Percentiles rank a stretch among this genome's conserved stretches.
These are phyloP conservation scores for Xylaria sp. DNA, from an alignment of 2,329 filamentous ascomycete genomes.

Conservation along the genomic window DNA sequence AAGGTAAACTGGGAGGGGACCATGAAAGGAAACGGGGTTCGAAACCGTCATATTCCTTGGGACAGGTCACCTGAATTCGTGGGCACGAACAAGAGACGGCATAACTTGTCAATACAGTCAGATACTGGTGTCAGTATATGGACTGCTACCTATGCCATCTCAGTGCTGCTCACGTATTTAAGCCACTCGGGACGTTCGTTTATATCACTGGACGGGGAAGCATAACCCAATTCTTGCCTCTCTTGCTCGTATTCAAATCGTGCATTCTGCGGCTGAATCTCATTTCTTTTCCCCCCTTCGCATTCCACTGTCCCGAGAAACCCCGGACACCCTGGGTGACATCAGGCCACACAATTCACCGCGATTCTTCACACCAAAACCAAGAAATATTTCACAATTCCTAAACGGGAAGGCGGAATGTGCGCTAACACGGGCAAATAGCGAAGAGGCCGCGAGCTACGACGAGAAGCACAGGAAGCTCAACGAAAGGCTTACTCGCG, in stretches of 20 bases:
- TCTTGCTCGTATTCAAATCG: neutral
- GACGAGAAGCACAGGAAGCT: conserved; percentile 66
- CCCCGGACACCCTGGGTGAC: neutral
- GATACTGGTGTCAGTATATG: neutral
- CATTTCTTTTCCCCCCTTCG: no score
- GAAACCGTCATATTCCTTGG: neutral
- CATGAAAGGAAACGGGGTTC: neutral
- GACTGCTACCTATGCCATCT: neutral
- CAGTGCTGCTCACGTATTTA: neutral
- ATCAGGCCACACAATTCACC: neutral
- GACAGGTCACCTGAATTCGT: neutral
- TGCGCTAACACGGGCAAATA: conserved; percentile 44
- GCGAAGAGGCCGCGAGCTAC: conserved; percentile 64
- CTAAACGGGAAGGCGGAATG: no score
- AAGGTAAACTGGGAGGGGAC: neutral
- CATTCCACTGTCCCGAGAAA: neutral
- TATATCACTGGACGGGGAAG: no score
- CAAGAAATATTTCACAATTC: neutral
- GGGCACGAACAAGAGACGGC: neutral
- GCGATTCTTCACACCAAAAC: neutral
- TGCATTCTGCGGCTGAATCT: neutral
- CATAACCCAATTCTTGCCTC: neutral
- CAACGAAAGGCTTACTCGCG: conserved; percentile 62
- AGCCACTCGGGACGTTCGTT: neutral
- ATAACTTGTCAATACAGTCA: neutral